These are phyloP conservation scores for Lodderomyces jiufengensis DNA, from an alignment of 1,139 yeast genomes.

Conservation along the genomic window DNA sequence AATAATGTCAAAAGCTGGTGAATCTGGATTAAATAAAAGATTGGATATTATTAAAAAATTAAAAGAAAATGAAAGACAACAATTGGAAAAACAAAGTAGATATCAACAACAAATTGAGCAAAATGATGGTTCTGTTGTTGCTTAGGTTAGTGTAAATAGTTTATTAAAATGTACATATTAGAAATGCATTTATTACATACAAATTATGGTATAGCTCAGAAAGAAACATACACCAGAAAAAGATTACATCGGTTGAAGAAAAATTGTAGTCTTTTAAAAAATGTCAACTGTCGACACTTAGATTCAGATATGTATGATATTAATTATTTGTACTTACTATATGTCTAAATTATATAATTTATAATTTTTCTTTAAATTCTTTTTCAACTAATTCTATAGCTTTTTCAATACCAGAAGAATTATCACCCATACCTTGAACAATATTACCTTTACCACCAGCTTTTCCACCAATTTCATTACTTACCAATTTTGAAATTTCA, in stretches of 20 bases:
- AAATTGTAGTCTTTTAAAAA: too few relatives aligned
- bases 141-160: background rate
- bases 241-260: too few relatives aligned
- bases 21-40: conserved; percentile 66
- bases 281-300: too few relatives aligned
- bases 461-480: conserved; percentile 83
- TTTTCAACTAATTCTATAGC: conserved; percentile 71
- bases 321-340: too few relatives aligned
- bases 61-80: conserved; percentile 5
- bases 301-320: too few relatives aligned
- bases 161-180: conserved; percentile 3
- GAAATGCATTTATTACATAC: too few relatives aligned
- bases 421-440: conserved; percentile 96
- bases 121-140: background rate
- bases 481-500: conserved; percentile 69
- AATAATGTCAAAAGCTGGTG: conserved; percentile 80
- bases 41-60: conserved; percentile 29
- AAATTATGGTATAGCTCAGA: too few relatives aligned
- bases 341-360: too few relatives aligned
- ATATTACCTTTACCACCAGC: conserved; percentile 98
- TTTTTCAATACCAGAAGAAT: conserved; percentile 59
- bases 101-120: background rate
- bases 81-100: background rate
- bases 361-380: conserved; percentile 57
- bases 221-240: too few relatives aligned